Conservation (phyloP, 306 rosid species). For the Ziziphus jujuba region DNA sequence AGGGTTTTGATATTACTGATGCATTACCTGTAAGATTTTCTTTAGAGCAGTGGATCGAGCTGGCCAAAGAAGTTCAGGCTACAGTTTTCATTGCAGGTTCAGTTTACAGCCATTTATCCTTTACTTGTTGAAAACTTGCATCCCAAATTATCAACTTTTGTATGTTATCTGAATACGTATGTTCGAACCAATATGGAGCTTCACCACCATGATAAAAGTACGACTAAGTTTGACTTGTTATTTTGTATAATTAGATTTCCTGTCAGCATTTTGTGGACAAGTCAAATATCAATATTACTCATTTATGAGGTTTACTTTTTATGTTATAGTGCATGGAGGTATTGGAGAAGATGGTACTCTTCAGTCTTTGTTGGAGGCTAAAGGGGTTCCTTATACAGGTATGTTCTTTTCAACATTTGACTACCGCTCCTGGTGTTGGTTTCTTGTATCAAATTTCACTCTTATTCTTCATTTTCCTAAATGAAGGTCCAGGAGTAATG, state of each 20-base stretch:
- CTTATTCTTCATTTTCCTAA: slow-evolving; percentile 5
- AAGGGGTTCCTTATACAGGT: slow-evolving; percentile 92
- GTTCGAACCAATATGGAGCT: too few species aligned
- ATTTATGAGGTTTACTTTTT: slow-evolving; percentile 24
- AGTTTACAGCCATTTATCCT: slow-evolving; percentile 16
- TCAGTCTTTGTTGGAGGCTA: slow-evolving; percentile 80
- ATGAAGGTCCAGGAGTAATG: slow-evolving; percentile 80
- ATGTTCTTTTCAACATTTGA: slow-evolving; percentile 20
- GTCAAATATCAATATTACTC: background rate
- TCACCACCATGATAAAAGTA: too few species aligned
- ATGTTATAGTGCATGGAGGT: slow-evolving; percentile 90
- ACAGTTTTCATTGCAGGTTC: slow-evolving; percentile 88
- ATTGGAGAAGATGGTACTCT: slow-evolving; percentile 97
- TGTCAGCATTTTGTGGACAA: background rate
- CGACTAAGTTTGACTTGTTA: too few species aligned
- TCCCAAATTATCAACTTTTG: background rate
- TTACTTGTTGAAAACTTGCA: slow-evolving; percentile 10
- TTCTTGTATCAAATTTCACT: slow-evolving; percentile 10
- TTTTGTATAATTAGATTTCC: background rate
- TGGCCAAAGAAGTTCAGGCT: slow-evolving; percentile 75
- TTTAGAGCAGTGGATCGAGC: slow-evolving; percentile 75
- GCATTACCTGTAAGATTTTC: slow-evolving; percentile 58
- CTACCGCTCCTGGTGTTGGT: slow-evolving; percentile 15
- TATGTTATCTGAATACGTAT: background rate
- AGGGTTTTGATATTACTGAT: slow-evolving; percentile 74